These are phyloP conservation scores for Crithidia mellificae DNA, from an alignment of 208 protist species.

Conservation along the genomic window DNA sequence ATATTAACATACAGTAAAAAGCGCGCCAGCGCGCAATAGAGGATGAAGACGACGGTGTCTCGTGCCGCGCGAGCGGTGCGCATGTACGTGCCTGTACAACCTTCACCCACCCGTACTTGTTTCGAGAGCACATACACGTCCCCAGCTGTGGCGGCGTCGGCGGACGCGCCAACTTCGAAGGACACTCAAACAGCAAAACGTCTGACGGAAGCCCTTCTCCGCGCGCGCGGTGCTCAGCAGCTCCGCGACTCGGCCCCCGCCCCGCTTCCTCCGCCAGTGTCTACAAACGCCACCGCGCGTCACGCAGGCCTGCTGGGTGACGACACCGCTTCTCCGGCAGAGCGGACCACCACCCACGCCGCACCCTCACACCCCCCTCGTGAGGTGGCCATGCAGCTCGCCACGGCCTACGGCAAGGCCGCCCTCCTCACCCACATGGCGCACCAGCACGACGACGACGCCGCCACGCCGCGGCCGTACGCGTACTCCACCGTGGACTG, in stretches of 20 bases:
- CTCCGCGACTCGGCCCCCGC: neutral
- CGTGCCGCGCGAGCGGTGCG: slow-evolving; percentile 25
- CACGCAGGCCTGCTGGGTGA: neutral
- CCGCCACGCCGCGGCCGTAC: slow-evolving; percentile 7
- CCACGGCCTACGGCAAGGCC: slow-evolving; percentile 30
- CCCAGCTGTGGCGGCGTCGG: neutral
- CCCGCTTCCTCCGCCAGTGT: neutral
- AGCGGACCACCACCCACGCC: no score
- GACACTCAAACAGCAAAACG: slow-evolving; percentile 13
- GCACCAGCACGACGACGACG: slow-evolving; percentile 32
- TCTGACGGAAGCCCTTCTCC: slow-evolving; percentile 22
- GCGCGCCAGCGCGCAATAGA: no score
- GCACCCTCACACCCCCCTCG: no score
- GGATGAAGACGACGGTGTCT: slow-evolving; percentile 1
- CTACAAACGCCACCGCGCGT: neutral
- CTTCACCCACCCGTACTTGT: no score
- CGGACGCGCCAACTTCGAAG: neutral
- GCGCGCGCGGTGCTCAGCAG: slow-evolving; percentile 5
- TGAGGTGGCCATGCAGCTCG: slow-evolving; percentile 10
- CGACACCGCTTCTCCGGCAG: no score
- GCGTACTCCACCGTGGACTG: slow-evolving; percentile 15
- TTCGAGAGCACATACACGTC: no score
- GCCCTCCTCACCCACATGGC: slow-evolving; percentile 36
- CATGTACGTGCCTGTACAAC: slow-evolving; percentile 33
- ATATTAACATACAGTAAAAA: neutral